Conservation (phyloP, 441 rosid genomes). For the Croton laevigatus region DNA sequence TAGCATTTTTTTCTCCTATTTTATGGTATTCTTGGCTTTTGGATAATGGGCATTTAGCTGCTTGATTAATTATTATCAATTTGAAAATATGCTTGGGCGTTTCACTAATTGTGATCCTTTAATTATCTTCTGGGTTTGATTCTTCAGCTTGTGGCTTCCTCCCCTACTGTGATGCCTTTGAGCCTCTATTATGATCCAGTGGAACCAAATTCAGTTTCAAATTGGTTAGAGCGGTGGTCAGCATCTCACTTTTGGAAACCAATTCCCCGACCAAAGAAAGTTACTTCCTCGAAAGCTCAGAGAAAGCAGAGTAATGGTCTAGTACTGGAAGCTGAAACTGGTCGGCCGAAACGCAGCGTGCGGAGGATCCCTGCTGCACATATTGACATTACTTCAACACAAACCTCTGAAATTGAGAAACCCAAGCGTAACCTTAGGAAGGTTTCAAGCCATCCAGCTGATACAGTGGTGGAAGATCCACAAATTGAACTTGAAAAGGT, state of each 20-base stretch:
- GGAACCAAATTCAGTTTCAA: conserved; percentile 62
- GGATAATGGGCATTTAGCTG: conserved; percentile 6
- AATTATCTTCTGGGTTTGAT: conserved; percentile 27
- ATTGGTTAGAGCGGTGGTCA: conserved; percentile 89
- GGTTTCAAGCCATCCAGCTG: conserved; percentile 48
- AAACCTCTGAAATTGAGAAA: conserved; percentile 59
- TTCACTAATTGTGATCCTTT: conserved; percentile 7
- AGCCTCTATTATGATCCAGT: conserved; percentile 47
- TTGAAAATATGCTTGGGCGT: neutral
- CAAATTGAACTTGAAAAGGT: conserved; percentile 87
- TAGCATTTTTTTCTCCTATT: neutral
- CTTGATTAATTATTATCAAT: neutral
- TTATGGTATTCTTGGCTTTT: conserved; percentile 7
- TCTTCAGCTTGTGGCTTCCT: conserved; percentile 71
- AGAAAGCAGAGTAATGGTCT: conserved; percentile 49
- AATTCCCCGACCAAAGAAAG: conserved; percentile 59
- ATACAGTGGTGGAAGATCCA: conserved; percentile 58
- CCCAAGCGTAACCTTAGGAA: conserved; percentile 65
- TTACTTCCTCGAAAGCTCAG: conserved; percentile 38
- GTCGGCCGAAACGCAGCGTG: conserved; percentile 63
- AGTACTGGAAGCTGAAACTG: conserved; percentile 50
- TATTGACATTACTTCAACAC: conserved; percentile 39
- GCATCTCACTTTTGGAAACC: conserved; percentile 74
- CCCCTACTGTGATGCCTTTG: conserved; percentile 64
- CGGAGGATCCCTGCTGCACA: conserved; percentile 58